These are phyloP conservation scores for Cicer yamashitae DNA, from an alignment of 306 rosid genomes.

Conservation along the genomic window DNA sequence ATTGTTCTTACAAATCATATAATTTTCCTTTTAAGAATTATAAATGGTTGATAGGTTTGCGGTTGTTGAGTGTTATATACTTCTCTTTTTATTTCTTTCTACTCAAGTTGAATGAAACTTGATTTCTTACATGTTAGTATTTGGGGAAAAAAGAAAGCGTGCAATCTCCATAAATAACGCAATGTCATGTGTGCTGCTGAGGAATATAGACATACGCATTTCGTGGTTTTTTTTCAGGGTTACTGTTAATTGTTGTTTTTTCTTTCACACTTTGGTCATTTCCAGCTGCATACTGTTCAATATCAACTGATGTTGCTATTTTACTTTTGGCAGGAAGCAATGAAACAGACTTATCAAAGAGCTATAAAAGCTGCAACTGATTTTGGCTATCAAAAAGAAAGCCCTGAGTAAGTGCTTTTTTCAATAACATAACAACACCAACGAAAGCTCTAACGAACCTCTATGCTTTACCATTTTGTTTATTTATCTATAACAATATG, in stretches of 20 bases:
- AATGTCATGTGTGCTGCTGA: not conserved
- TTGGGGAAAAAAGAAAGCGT: not conserved
- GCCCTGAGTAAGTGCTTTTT: slow-evolving; percentile 80
- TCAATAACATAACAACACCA: slow-evolving; percentile 4
- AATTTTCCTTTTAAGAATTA: not conserved
- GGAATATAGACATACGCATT: no score
- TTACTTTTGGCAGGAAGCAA: slow-evolving; percentile 71
- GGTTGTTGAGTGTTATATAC: not conserved
- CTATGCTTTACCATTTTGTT: not conserved
- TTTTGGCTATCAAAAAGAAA: slow-evolving; percentile 87
- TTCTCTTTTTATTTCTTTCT: slow-evolving; percentile 2
- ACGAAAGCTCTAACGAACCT: not conserved
- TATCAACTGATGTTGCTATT: slow-evolving; percentile 8
- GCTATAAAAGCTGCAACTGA: slow-evolving; percentile 83
- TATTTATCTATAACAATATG: no score
- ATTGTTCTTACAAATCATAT: slow-evolving; percentile 5
- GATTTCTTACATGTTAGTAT: not conserved
- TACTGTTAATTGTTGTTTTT: not conserved
- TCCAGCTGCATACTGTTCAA: slow-evolving; percentile 8
- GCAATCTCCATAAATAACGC: not conserved
- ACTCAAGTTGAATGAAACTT: not conserved
- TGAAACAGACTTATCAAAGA: slow-evolving; percentile 94
- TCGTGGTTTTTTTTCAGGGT: no score
- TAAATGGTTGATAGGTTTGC: slow-evolving; percentile 35
- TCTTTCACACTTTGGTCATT: not conserved